A percentile compares a stretch with the other conserved stretches of the same genome.
These are phyloP conservation scores for Hanseniaspora thailandica DNA, from an alignment of 805 yeast species.

Conservation along the genomic window DNA sequence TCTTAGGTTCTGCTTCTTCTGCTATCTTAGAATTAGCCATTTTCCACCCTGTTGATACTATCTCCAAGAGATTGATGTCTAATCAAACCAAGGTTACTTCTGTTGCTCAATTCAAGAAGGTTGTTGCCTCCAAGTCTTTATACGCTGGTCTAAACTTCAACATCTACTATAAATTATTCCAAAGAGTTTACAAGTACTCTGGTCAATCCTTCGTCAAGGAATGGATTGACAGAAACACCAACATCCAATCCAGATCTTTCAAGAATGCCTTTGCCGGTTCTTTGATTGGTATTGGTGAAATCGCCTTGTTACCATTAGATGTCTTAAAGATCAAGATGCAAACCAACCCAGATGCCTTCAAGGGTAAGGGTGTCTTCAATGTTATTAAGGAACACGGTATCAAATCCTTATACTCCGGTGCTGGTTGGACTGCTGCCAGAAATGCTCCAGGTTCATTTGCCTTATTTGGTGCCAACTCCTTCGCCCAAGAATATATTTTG, in stretches of 20 bases:
- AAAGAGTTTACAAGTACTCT: conserved; percentile 96
- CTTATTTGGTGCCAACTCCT: conserved; percentile 94
- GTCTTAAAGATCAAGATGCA: conserved; percentile 97
- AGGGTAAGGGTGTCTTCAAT: conserved; percentile 89
- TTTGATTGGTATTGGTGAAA: conserved; percentile 93
- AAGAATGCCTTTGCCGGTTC: conserved; percentile 98
- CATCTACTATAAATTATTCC: conserved; percentile 89
- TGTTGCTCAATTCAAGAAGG: conserved; percentile 60
- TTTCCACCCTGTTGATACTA: conserved; percentile 97
- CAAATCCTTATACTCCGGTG: conserved; percentile 84
- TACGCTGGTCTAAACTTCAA: conserved; percentile 99
- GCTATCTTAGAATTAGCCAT: conserved; percentile 94
- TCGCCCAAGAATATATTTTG: conserved; percentile 91
- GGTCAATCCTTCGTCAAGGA: conserved; percentile 99
- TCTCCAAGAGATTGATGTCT: conserved; percentile 88
- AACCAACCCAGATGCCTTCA: conserved; percentile 99
- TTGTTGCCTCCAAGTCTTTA: conserved; percentile 77
- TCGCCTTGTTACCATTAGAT: conserved; percentile 86
- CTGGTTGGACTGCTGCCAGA: conserved; percentile 99
- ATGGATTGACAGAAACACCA: conserved; percentile 57
- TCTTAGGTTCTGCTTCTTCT: conserved; percentile 92
- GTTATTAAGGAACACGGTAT: conserved; percentile 79
- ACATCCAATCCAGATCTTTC: conserved; percentile 88
- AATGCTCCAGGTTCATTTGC: conserved; percentile 99
- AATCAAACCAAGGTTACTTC: conserved; percentile 60